A percentile compares a stretch with the other conserved stretches of the same genome.
These are phyloP conservation scores for Microcos paniculata DNA, from an alignment of 345 rosid genomes.

Conservation along the genomic window DNA sequence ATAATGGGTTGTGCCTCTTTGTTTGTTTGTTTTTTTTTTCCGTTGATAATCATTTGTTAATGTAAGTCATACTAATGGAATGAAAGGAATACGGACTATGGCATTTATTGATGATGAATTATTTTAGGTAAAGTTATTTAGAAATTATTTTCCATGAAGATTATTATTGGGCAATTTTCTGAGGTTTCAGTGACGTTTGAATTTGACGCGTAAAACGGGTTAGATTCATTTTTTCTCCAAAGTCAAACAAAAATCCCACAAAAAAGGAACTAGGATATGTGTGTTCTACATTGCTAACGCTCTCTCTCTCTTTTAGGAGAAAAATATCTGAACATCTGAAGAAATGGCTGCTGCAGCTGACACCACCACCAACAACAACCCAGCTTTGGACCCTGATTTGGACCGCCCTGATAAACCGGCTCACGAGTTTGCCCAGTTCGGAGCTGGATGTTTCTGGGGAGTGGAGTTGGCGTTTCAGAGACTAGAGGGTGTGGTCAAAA, in stretches of 20 bases:
- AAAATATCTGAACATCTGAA: not conserved
- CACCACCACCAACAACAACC: conserved; percentile 22
- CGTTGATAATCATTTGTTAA: too few species aligned
- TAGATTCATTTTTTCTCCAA: not conserved
- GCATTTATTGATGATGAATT: too few species aligned
- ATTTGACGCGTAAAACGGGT: not conserved
- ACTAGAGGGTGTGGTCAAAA: conserved; percentile 58
- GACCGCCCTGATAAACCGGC: conserved; percentile 49
- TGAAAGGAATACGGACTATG: too few species aligned
- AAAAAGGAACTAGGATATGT: not conserved
- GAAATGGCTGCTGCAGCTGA: not conserved
- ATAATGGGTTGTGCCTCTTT: too few species aligned
- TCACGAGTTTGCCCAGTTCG: conserved; percentile 74
- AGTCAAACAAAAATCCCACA: not conserved
- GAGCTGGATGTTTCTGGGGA: conserved; percentile 98
- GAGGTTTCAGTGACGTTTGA: too few species aligned
- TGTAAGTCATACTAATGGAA: too few species aligned
- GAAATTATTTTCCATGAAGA: too few species aligned
- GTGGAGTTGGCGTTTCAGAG: conserved; percentile 83
- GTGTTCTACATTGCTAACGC: not conserved
- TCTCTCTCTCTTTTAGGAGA: not conserved
- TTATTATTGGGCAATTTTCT: too few species aligned
- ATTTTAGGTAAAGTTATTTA: too few species aligned
- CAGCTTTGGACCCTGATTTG: conserved; percentile 59
- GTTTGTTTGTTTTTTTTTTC: too few species aligned